These are phyloP conservation scores for Exsudoporus floridanus DNA, from an alignment of 1,284 basidiomycete genomes.

Conservation along the genomic window DNA sequence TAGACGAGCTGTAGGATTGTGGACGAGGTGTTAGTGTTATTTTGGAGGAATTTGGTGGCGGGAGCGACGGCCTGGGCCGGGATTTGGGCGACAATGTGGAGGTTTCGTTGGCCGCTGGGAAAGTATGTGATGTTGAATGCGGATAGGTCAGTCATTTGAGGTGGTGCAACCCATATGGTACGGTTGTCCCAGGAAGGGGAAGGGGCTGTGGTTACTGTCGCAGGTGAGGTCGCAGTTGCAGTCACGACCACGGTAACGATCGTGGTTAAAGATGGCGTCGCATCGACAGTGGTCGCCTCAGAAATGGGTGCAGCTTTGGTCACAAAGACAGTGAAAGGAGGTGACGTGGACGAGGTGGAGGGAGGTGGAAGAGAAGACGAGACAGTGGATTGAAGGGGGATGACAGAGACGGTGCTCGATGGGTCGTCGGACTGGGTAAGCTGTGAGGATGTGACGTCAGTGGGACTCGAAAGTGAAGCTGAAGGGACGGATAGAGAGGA, in stretches of 20 bases:
- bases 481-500: not conserved
- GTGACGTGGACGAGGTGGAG: not conserved
- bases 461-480: not conserved
- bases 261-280: conserved; percentile 7
- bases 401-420: not conserved
- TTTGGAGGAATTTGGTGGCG: conserved; percentile 8
- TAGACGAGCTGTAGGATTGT: conserved; percentile 59
- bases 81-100: conserved; percentile 53
- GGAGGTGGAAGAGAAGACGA: not conserved
- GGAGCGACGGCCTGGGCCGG: conserved; percentile 38
- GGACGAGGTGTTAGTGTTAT: conserved; percentile 29
- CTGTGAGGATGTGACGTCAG: not conserved
- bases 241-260: conserved; percentile 29
- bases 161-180: conserved; percentile 51
- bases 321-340: conserved; percentile 1
- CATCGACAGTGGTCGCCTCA: conserved; percentile 6
- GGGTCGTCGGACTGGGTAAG: not conserved
- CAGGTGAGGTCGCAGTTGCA: conserved; percentile 19
- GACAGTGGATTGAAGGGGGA: not conserved
- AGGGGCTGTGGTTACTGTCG: conserved; percentile 15
- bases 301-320: conserved; percentile 9
- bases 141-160: conserved; percentile 55
- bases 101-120: conserved; percentile 54
- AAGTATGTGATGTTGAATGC: conserved; percentile 62
- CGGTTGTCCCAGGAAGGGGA: conserved; percentile 19